These are phyloP conservation scores for Posidonia australis DNA, from an alignment of 106 monocot species.

Conservation along the genomic window DNA sequence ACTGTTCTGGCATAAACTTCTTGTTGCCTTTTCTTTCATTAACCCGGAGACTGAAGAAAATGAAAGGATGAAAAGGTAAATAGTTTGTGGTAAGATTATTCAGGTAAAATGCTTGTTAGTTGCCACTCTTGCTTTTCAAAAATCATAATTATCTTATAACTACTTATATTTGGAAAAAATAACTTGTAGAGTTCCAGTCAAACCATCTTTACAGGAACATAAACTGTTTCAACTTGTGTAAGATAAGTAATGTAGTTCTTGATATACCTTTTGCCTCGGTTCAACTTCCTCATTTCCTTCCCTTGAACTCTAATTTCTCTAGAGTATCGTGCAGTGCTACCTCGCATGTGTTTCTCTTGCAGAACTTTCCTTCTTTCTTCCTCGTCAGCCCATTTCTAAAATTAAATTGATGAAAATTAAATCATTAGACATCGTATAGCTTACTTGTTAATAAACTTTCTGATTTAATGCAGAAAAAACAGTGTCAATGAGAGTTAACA, in stretches of 20 bases:
- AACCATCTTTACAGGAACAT: background rate
- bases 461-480: too few species aligned
- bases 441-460: background rate
- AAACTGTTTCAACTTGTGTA: background rate
- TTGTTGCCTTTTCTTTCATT: too few species aligned
- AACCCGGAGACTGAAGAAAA: background rate
- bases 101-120: background rate
- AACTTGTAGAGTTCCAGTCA: background rate
- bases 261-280: background rate
- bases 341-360: slow-evolving; percentile 80
- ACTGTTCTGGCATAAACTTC: too few species aligned
- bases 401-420: slow-evolving; percentile 6
- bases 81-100: background rate
- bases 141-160: background rate
- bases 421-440: background rate
- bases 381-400: slow-evolving; percentile 71
- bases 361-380: slow-evolving; percentile 44
- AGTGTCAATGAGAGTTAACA: too few species aligned
- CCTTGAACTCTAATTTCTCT: slow-evolving; percentile 54
- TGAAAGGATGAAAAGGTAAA: background rate
- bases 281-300: slow-evolving; percentile 33
- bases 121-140: background rate
- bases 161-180: background rate
- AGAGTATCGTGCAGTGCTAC: slow-evolving; percentile 31
- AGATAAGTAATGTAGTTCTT: background rate